Evolutionary conservation across 257 asterid genomes (phyloP), one percentile per base, ranked within the genome.

Genomic region (Leptodermis oblonga): DNA sequence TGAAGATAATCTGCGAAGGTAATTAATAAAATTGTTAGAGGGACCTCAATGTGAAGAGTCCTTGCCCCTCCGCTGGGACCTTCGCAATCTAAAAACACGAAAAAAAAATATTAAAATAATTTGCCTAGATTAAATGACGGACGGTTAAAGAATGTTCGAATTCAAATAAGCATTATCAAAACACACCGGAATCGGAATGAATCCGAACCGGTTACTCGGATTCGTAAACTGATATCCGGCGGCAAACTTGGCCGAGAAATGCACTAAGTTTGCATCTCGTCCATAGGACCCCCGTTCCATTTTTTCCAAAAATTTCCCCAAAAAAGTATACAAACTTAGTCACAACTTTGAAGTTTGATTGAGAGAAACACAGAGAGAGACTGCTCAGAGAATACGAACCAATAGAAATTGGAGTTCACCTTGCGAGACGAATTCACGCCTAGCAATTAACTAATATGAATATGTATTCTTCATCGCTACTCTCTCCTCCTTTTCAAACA

Each of bases 371-470:
- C 18, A 65, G 34, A 55, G 1, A 41, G 70, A 76, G 70, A 73
- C 58, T 26, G 96, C 96, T 90, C 95, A 80, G 95, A 30, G 97
- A 90, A 90, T 88, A 90, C 97, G 97, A 90, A 90, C 97, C 96
- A 81, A 17, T 70, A 15, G 18, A 64, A 45, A 65, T 37, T 31
- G 23, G 26, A 41, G 61, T 60, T 88, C 97, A 90, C 71, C 33
- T 78, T 76, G 85, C 87, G 30, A 70, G 62, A 69, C 39, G 45
- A 46, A n/a, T 13, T 0, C 23, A 23, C 58, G 59, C 23, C 58
- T 11, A 15, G 41, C 48, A 55, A 23, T 26, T 74, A 71, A 59
- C 77, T 23, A 22, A 3, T 36, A 30, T 28, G 20, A 14, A 8
- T 63, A 10, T n/a, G 1, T 39, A 26, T 41, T 75, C 79, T 70